Conservation (phyloP, 169 alveolate genomes). For the Miamiensis avidus region DNA sequence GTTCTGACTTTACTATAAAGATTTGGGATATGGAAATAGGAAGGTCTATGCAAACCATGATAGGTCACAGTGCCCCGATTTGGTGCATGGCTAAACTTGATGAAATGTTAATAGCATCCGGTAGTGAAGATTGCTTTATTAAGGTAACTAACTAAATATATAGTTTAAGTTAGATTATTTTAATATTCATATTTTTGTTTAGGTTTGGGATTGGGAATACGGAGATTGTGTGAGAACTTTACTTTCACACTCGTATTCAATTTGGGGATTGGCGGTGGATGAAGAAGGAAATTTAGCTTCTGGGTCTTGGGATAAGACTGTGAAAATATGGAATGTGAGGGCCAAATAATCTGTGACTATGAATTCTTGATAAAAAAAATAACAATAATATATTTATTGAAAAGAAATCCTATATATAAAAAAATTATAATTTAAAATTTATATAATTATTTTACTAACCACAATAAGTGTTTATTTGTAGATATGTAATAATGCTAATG, state of each 20-base stretch:
- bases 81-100: slow-evolving; percentile 10
- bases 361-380: neutral
- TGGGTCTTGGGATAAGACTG: slow-evolving; percentile 53
- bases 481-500: too few relatives aligned
- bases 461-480: too few relatives aligned
- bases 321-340: slow-evolving; percentile 51
- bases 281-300: slow-evolving; percentile 26
- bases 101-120: slow-evolving; percentile 16
- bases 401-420: too few relatives aligned
- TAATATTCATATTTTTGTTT: too few relatives aligned
- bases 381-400: too few relatives aligned
- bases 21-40: slow-evolving; percentile 17
- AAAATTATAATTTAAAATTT: too few relatives aligned
- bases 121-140: slow-evolving; percentile 23
- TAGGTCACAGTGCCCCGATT: slow-evolving; percentile 21
- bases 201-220: slow-evolving; percentile 26
- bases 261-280: slow-evolving; percentile 28
- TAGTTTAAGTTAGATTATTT: too few relatives aligned
- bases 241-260: slow-evolving; percentile 17
- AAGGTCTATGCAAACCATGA: neutral
- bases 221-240: slow-evolving; percentile 27
- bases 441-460: too few relatives aligned
- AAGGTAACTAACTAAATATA: too few relatives aligned
- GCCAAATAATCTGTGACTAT: slow-evolving; percentile 4
- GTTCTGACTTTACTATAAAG: slow-evolving; percentile 20